These are phyloP conservation scores for Cicer pinnatifidum DNA, from an alignment of 306 rosid species.

Conservation along the genomic window DNA sequence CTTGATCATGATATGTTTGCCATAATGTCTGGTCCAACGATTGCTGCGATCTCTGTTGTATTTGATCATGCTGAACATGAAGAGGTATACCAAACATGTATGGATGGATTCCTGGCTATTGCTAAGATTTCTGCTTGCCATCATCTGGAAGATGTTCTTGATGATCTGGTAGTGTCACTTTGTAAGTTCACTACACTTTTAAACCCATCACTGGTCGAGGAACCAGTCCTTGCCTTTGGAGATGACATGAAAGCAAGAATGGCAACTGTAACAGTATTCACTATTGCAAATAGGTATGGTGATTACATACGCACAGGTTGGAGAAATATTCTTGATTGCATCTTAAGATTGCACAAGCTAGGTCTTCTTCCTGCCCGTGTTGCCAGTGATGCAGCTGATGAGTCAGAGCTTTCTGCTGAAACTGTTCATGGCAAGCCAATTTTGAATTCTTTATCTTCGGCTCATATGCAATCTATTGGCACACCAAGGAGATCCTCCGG, in stretches of 20 bases:
- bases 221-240: conserved; percentile 91
- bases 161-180: conserved; percentile 95
- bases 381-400: conserved; percentile 97
- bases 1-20: conserved; percentile 98
- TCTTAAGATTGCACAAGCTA: conserved; percentile 90
- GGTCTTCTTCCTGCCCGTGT: conserved; percentile 98
- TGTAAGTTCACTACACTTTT: conserved; percentile 95
- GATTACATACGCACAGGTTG: conserved; percentile 95
- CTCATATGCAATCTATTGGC: conserved; percentile 78
- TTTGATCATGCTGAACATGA: conserved; percentile 97
- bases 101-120: conserved; percentile 90
- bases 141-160: conserved; percentile 98
- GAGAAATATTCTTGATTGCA: conserved; percentile 98
- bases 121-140: conserved; percentile 98
- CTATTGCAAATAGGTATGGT: conserved; percentile 93
- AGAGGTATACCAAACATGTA: conserved; percentile 92
- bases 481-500: conserved; percentile 96
- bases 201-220: conserved; percentile 85
- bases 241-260: conserved; percentile 95
- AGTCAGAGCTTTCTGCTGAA: conserved; percentile 81
- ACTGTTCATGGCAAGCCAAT: conserved; percentile 76
- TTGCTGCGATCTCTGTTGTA: conserved; percentile 98
- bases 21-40: conserved; percentile 95
- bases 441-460: conserved; percentile 75
- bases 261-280: conserved; percentile 93